Evolutionary conservation across 352 stramenopile species (phyloP), one percentile per base, ranked within the genome.

Genomic region (Globisporangium cederbergense): DNA sequence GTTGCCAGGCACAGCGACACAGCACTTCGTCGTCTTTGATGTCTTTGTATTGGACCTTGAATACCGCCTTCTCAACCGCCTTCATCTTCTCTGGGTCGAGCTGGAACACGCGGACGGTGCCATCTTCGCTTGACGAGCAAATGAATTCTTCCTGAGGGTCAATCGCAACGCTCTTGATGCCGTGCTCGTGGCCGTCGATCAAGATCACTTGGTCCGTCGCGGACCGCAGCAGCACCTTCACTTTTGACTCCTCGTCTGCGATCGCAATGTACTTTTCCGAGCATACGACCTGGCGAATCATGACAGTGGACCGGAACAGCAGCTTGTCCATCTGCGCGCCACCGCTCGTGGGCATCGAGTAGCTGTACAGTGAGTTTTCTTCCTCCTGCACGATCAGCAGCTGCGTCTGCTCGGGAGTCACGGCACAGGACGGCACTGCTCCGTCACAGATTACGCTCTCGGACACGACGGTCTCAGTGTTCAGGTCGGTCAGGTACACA

Each of bases 401-500:
- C 55, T 84, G 79, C 42, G 58, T 86, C 60, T 90, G 81, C 50
- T 93, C 81, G 9, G 82, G 76, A 22, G 75, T 77, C 43, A 93
- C 75, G n/a, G 78, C 77, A 25, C 91, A 77, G n/a, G 83, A 78
- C 25, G 86, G 81, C 58, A 92, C 74, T 32, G 79, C 72, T 18
- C 82, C 84, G 43, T 95, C 84, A 40, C 72, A 77, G 50, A 90
- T 64, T 54, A 83, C 70, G 5, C 68, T 50, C 50, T 90, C 68
- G n/a, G 68, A 78, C 25, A 90, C 62, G 55, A 70, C 67, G 14
- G 63, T 66, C 61, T 92, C 78, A 2, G 77, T 78, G 11, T 62
- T 58, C 40, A 93, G 58, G 64, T 95, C 81, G 13, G 86, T 89
- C 40, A 93, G 75, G 70, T 79, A 88, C 62, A 95, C 66, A n/a